Conservation (phyloP, 257 asterid genomes). For the Solanum raphanifolium region DNA sequence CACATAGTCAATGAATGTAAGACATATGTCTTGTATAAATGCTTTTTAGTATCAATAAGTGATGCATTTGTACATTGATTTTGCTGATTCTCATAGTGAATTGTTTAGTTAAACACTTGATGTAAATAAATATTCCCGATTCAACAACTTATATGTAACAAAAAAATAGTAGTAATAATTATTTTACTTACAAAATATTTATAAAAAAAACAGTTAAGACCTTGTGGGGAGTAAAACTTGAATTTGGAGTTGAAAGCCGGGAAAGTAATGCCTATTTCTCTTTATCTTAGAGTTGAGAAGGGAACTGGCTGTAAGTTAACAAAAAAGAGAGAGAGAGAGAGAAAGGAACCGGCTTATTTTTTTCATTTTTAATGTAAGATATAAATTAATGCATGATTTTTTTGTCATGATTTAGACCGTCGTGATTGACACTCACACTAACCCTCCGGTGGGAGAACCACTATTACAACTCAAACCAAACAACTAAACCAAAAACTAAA, state of each 20-base stretch:
- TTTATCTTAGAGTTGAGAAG: neutral
- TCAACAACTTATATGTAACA: neutral
- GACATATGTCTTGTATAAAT: neutral
- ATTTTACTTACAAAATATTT: neutral
- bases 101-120: neutral
- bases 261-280: no score
- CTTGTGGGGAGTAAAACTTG: neutral
- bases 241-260: neutral
- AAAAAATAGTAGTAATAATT: no score
- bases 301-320: no score
- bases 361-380: no score
- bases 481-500: no score
- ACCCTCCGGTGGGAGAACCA: no score
- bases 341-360: neutral
- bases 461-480: no score
- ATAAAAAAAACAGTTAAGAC: neutral
- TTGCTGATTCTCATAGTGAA: neutral
- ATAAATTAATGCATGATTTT: neutral
- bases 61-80: neutral
- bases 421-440: no score
- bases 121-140: neutral
- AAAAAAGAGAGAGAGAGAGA: no score
- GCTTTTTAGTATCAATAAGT: neutral
- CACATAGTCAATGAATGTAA: neutral
- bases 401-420: neutral